A percentile compares a stretch with the other conserved stretches of the same genome.
phyloP scores from a whole-genome alignment of 805 yeast species.

The Hyphopichia homilentoma region DNA sequence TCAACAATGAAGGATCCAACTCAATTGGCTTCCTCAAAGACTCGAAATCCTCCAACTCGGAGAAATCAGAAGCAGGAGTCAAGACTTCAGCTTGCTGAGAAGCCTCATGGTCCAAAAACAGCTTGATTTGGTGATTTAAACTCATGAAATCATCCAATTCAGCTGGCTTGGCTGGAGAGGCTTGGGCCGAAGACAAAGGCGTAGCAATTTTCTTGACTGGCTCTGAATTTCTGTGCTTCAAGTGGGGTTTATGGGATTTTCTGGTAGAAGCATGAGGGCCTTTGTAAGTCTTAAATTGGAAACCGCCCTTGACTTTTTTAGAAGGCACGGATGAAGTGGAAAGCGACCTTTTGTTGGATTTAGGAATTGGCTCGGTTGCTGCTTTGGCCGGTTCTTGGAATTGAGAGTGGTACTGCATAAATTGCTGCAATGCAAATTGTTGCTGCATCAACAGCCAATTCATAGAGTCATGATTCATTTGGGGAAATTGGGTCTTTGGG shows the following conservation, averaged over 20 bases:
- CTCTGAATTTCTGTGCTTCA: slow-evolving; percentile 18
- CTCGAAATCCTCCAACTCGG: slow-evolving; percentile 14
- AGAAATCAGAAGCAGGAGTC: slow-evolving; percentile 20
- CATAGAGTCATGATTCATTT: neutral
- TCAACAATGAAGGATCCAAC: slow-evolving; percentile 11
- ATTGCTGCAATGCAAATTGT: slow-evolving; percentile 4
- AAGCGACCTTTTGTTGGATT: slow-evolving; percentile 22
- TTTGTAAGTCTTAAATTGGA: slow-evolving; percentile 28
- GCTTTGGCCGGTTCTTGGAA: slow-evolving; percentile 1
- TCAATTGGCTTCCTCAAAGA: slow-evolving; percentile 9
- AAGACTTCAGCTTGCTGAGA: slow-evolving; percentile 6
- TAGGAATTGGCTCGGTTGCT: slow-evolving; percentile 3
- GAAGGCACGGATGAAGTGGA: slow-evolving; percentile 17
- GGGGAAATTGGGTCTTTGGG: slow-evolving; percentile 5
- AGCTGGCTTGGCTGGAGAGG: slow-evolving; percentile 5
- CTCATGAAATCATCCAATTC: slow-evolving; percentile 29
- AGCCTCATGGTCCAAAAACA: slow-evolving; percentile 8
- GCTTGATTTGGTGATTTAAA: slow-evolving; percentile 19
- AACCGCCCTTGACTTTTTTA: slow-evolving; percentile 2
- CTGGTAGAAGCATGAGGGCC: slow-evolving; percentile 16
- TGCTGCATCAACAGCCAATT: neutral
- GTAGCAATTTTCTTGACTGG: slow-evolving; percentile 1
- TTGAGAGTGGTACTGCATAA: slow-evolving; percentile 6
- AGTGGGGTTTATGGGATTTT: slow-evolving; percentile 7
- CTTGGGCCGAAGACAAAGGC: slow-evolving; percentile 1